phyloP scores from a whole-genome alignment of 345 rosid genomes.

The Murraya paniculata region DNA sequence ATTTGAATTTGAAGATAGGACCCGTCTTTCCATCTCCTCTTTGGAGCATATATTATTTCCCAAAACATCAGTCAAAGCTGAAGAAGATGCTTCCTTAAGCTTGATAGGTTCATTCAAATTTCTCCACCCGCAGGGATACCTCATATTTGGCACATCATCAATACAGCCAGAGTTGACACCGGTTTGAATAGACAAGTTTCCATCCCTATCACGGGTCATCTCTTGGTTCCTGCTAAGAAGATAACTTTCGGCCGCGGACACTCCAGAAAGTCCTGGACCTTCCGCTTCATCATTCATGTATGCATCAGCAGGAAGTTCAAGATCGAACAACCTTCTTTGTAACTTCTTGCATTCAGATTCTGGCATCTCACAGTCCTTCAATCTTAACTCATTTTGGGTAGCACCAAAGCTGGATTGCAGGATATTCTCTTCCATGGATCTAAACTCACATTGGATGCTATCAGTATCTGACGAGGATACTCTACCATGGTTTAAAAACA shows the following conservation, averaged over 20 bases:
- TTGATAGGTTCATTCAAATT: conserved; percentile 55
- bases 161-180: conserved; percentile 21
- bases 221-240: conserved; percentile 19
- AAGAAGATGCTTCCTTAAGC: conserved; percentile 37
- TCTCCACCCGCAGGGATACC: conserved; percentile 31
- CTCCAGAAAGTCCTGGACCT: conserved; percentile 23
- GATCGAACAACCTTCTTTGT: conserved; percentile 53
- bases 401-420: conserved; percentile 32
- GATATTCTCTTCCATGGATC: conserved; percentile 31
- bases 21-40: conserved; percentile 21
- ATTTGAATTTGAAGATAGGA: conserved; percentile 22
- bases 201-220: conserved; percentile 14
- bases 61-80: conserved; percentile 21
- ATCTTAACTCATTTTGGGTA: conserved; percentile 29
- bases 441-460: conserved; percentile 36
- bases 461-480: conserved; percentile 36
- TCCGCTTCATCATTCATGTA: conserved; percentile 45
- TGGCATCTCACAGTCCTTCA: conserved; percentile 26
- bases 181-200: conserved; percentile 7
- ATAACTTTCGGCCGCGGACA: conserved; percentile 17
- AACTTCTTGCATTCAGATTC: conserved; percentile 38
- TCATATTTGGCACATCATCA: conserved; percentile 26
- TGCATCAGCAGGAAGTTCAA: conserved; percentile 57
- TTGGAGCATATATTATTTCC: conserved; percentile 18
- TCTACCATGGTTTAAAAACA: conserved; percentile 11